phyloP scores from a whole-genome alignment of 1,139 yeast species.

The Saccharomyces hybrid region DNA sequence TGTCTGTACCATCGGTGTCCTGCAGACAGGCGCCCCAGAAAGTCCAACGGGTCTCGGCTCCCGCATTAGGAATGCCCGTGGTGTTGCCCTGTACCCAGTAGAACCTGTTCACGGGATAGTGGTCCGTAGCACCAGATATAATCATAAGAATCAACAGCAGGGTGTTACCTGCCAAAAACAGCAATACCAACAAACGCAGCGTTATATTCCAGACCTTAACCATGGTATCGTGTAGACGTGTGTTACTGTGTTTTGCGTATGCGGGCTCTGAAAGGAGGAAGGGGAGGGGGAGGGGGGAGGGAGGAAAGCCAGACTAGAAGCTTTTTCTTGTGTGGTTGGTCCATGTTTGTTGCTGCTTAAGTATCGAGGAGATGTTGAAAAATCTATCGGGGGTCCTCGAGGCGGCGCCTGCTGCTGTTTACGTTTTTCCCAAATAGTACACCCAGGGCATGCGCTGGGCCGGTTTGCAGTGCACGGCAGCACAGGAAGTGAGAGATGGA shows the following conservation, averaged over 20 bases:
- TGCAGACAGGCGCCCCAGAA: slow-evolving; percentile 70
- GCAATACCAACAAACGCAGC: slow-evolving; percentile 13
- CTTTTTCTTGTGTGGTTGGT: background rate
- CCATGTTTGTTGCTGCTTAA: background rate
- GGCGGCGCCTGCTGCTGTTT: background rate
- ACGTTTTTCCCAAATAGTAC: background rate
- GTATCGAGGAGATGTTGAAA: slow-evolving; percentile 1
- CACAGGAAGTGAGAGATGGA: background rate
- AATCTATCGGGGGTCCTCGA: slow-evolving; percentile 1
- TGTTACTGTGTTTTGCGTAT: background rate
- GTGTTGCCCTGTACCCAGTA: slow-evolving; percentile 73
- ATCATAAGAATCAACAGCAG: slow-evolving; percentile 54
- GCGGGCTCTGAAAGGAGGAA: background rate
- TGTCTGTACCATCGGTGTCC: slow-evolving; percentile 6
- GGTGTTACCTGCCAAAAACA: slow-evolving; percentile 37
- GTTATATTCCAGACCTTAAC: slow-evolving; percentile 1
- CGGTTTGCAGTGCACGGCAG: background rate
- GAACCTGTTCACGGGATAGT: slow-evolving; percentile 55
- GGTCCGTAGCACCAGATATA: slow-evolving; percentile 56
- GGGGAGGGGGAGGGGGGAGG: background rate
- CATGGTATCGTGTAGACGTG: background rate
- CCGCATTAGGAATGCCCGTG: slow-evolving; percentile 47
- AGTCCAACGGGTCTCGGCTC: slow-evolving; percentile 58
- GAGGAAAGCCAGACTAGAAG: background rate
- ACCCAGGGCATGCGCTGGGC: background rate